These are phyloP conservation scores for Termitomyces sp. DNA, from an alignment of 768 basidiomycete genomes.

Conservation along the genomic window DNA sequence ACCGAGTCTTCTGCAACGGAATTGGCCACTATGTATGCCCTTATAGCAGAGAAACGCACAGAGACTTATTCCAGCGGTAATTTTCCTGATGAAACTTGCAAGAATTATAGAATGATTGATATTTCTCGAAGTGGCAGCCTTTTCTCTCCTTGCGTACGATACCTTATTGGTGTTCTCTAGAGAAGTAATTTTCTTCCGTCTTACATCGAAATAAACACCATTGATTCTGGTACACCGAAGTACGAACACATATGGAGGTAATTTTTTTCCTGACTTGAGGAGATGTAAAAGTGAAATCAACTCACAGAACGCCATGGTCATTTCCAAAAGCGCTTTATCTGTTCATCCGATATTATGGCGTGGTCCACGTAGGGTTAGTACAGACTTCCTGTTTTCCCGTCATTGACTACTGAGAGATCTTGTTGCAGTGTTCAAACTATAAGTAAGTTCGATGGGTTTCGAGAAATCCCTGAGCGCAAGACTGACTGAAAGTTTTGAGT, in stretches of 20 bases:
- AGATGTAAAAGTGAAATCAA: background rate
- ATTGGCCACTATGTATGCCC: background rate
- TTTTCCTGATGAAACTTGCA: background rate
- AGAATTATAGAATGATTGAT: background rate
- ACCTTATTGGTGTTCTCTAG: background rate
- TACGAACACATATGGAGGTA: constrained; percentile 4
- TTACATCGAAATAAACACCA: background rate
- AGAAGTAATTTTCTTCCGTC: background rate
- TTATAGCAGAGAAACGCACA: background rate
- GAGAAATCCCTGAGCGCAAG: background rate
- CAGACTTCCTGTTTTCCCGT: background rate
- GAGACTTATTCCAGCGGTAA: background rate
- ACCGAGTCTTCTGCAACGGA: background rate
- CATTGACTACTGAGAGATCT: background rate
- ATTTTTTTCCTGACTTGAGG: background rate
- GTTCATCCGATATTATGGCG: constrained; percentile 6
- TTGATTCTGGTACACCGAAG: background rate
- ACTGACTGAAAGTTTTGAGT: background rate
- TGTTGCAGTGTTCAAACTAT: background rate
- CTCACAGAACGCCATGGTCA: constrained; percentile 3
- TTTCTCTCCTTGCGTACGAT: background rate
- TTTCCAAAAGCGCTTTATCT: constrained; percentile 8
- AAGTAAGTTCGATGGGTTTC: background rate
- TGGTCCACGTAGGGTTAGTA: constrained; percentile 1
- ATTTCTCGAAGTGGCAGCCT: background rate